Conservation (phyloP, 148 eudicot species). For the Cornus suecica region DNA sequence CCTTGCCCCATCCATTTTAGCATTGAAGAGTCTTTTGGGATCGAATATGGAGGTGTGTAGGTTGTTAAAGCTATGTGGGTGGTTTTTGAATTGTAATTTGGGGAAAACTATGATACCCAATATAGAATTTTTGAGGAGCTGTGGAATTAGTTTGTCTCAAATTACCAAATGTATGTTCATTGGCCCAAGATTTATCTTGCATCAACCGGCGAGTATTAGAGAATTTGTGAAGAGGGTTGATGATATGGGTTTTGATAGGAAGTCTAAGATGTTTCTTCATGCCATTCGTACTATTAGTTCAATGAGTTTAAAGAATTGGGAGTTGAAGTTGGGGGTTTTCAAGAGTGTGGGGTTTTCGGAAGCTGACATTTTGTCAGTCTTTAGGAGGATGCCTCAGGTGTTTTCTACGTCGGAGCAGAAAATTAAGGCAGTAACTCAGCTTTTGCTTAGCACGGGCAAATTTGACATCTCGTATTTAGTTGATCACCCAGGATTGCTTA, state of each 20-base stretch:
- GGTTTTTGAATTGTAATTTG: slow-evolving; percentile 24
- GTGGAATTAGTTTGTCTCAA: slow-evolving; percentile 20
- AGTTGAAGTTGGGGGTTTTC: slow-evolving; percentile 20
- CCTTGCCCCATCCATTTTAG: no score
- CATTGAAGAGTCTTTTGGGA: no score
- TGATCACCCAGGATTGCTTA: slow-evolving; percentile 18
- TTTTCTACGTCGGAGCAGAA: slow-evolving; percentile 23
- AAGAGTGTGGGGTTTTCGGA: slow-evolving; percentile 23
- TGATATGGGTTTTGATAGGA: slow-evolving; percentile 19
- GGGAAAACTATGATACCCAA: slow-evolving; percentile 21
- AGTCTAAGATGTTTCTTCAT: slow-evolving; percentile 22
- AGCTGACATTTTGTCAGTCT: slow-evolving; percentile 9
- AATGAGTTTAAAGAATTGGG: slow-evolving; percentile 22
- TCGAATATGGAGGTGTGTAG: neutral
- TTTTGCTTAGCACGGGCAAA: slow-evolving; percentile 11
- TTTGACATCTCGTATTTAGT: slow-evolving; percentile 15
- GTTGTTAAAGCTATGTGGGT: slow-evolving; percentile 5
- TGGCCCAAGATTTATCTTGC: slow-evolving; percentile 24
- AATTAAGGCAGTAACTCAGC: slow-evolving; percentile 15
- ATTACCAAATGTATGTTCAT: slow-evolving; percentile 12
- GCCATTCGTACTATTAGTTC: slow-evolving; percentile 23
- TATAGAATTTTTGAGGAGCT: slow-evolving; percentile 20
- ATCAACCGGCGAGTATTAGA: slow-evolving; percentile 13
- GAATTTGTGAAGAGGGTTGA: slow-evolving; percentile 24
- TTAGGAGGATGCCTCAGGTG: slow-evolving; percentile 23